Evolutionary conservation across 306 rosid genomes (phyloP), one percentile per base, ranked within the genome.

Genomic region (Hippophae rhamnoides): DNA sequence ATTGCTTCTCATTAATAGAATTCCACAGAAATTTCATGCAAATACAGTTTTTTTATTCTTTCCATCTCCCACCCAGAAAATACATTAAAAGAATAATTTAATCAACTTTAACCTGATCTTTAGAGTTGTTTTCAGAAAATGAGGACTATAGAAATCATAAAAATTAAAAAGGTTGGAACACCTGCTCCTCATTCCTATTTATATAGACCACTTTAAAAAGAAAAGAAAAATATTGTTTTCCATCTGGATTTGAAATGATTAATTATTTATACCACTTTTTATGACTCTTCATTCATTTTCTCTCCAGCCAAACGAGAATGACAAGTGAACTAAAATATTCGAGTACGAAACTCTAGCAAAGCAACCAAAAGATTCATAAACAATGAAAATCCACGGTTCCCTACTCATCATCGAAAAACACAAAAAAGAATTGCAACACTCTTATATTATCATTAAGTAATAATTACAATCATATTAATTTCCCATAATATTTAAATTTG

Each of bases 261-360:
- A 10, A 13, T 44, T 5, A 10, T 44, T 41, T 56, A 41, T 26
- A 23, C 52, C 25, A 63, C 8, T 43, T 26, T 43, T 13, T 65
- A 57, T 10, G 11, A 27, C 38, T 63, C 44, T 47, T 60, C 65
- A 51, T 46, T 77, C 81, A 52, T 56, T 79, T 62, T 75, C 80
- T 54, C 46, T 58, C 84, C 70, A 68, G 48, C 70, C 68, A 66
- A 72, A 78, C 55, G 84, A 75, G 78, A 80, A 71, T 42, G 89
- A 84, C 83, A 61, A 14, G 43, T 23, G 63, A 57, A 63, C 47
- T 8, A 13, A 71, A 62, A 69, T 49, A 69, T 62, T 62, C 72
- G 43, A 11, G 62, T 42, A 5, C 6, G 14, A 12, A 0, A 47
- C 43, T 40, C 18, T 12, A 57, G 46, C 57, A 66, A 49, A 41